Evolutionary conservation across 495 filamentous ascomycete genomes (phyloP).

Genomic region (Pseudomonodictys pantanalensis): DNA sequence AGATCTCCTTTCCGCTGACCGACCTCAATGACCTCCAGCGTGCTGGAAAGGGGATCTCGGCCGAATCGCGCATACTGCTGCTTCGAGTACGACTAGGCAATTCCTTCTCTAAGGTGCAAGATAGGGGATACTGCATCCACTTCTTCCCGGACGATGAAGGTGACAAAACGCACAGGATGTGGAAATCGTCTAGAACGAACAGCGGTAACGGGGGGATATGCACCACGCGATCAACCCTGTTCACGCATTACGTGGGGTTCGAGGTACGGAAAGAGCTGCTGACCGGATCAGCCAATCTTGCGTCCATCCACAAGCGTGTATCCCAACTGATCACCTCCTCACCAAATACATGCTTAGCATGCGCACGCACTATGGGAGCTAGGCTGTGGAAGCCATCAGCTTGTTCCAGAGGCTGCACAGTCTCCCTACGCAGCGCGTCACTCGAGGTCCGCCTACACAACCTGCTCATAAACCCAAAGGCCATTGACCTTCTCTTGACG

Average conservation of each 20-base stretch:
- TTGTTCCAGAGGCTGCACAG: background rate
- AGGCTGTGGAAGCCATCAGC: background rate
- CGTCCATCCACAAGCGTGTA: background rate
- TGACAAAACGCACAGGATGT: background rate
- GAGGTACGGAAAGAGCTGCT: background rate
- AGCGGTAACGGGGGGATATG: background rate
- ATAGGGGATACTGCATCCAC: background rate
- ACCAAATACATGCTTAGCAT: background rate
- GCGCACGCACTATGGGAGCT: background rate
- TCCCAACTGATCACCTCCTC: background rate
- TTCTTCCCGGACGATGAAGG: background rate
- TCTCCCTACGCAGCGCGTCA: background rate
- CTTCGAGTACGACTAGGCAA: background rate
- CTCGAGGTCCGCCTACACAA: slow-evolving; percentile 1
- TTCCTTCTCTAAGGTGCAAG: background rate
- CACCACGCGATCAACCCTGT: background rate
- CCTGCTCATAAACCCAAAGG: background rate
- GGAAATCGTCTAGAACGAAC: background rate
- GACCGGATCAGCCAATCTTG: background rate
- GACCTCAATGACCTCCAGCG: background rate
- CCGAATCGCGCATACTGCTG: background rate
- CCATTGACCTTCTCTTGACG: slow-evolving; percentile 2
- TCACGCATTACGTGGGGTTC: background rate
- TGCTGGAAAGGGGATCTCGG: background rate
- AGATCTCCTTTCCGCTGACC: slow-evolving; percentile 3